Base-by-base conservation (phyloP, 176 grass and related monocot genomes). In the Coix lacrymajobi region DNA sequence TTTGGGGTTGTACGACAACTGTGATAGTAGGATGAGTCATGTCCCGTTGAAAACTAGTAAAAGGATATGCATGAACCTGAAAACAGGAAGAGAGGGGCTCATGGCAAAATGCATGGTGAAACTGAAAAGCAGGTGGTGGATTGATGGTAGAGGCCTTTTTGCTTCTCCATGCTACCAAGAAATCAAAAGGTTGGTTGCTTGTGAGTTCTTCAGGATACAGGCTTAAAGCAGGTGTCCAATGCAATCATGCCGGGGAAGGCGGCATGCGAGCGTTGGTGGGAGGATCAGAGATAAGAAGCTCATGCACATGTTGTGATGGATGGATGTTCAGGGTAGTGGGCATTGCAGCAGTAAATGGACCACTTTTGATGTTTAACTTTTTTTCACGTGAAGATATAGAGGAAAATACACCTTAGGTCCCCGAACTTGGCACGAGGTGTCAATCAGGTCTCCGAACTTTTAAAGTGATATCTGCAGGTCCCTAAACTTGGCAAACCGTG, bases 261-360 rank as follows among this genome's bases (percentile, higher is more conserved):
- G 34, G 72, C 88, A 89, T 68, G 83, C 72, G 62, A 22, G 77
- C 64, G 63, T 61, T 81, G 78, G 83, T 81, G 88, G 83, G 69
- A 81, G 65, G 30, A 86, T 82, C 88, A 73, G 73, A 70, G 20
- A 39, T 31, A 69, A 60, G 85, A 69, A 69, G 48, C 65, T 52
- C 44, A 84, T 45, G 56, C 88, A 72, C 78, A 89, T 77, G 78
- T 1, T 85, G 72, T 85, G 83, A 78, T 82, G 72, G 85, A 82
- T 82, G 73, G 80, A 78, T 90, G 78, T 36, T 71, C 54, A 78
- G 65, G 54, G 39, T 74, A 56, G 83, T 78, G 78, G 78, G 69
- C 28, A 66, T 45, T 66, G 83, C 71, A 66, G 61, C 77, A 71
- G 83, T 46, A 34, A 64, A 81, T 58, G 54, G 66, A 44, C 56